Evolutionary conservation across 2,329 filamentous ascomycete genomes (phyloP).

Genomic region (Neonectria magnoliae): DNA sequence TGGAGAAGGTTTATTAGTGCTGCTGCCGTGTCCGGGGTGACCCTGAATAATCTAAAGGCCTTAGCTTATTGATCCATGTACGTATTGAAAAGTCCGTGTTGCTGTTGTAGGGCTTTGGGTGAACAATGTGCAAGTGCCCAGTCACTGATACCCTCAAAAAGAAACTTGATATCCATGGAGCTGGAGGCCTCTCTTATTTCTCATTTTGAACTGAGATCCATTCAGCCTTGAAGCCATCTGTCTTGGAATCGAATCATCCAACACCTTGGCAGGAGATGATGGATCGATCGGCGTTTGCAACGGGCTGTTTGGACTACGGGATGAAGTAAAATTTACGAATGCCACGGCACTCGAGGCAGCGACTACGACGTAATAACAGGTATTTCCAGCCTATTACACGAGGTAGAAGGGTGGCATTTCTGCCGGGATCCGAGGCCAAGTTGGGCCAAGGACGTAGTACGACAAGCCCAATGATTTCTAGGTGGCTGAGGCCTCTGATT

Average conservation of each 20-base stretch:
- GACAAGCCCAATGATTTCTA: not conserved
- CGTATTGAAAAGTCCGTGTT: not conserved
- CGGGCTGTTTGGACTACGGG: not conserved
- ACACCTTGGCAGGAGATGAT: not conserved
- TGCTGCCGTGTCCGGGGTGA: not conserved
- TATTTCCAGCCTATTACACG: not conserved
- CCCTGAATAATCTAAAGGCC: not conserved
- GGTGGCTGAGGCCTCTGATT: not conserved
- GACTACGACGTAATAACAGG: not conserved
- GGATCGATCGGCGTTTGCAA: not conserved
- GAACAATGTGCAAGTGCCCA: not conserved
- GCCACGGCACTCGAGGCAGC: not conserved
- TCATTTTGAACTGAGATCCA: not conserved
- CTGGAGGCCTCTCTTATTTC: not conserved
- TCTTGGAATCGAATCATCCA: not conserved
- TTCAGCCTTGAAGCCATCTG: not conserved
- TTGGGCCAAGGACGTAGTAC: not conserved
- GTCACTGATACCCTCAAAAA: not conserved
- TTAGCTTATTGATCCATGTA: not conserved
- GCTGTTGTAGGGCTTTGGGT: not conserved
- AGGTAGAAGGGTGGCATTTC: not conserved
- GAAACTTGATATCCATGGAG: not conserved
- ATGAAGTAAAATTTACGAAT: not conserved
- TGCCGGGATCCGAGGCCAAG: conserved; percentile 23
- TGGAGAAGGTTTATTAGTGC: not conserved